Percentiles rank a stretch among this genome's conserved stretches.
These are phyloP conservation scores for Nicotiana benthamiana DNA, from an alignment of 257 asterid species.

Conservation along the genomic window DNA sequence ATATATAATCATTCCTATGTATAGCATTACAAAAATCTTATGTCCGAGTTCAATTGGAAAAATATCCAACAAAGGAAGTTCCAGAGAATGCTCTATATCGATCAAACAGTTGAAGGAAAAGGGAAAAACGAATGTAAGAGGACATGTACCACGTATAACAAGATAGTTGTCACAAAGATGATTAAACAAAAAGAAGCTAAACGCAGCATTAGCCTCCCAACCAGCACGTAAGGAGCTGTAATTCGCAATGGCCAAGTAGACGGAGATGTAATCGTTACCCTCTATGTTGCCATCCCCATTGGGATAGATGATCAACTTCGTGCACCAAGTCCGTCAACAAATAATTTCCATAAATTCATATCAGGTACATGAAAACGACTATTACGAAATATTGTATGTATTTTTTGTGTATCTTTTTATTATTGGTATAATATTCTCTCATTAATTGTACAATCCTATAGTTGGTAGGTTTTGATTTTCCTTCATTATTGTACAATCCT, in stretches of 20 bases:
- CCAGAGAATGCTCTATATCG: background rate
- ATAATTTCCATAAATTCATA: background rate
- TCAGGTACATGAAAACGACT: background rate
- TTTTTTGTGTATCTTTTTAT: no score
- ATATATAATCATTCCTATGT: background rate
- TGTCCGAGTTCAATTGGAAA: background rate
- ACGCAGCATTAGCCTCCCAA: slow-evolving; percentile 9
- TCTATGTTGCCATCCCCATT: background rate
- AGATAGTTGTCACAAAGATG: background rate
- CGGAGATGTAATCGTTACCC: slow-evolving; percentile 1
- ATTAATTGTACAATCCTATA: no score
- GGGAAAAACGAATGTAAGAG: background rate
- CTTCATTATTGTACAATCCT: no score
- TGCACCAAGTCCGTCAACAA: background rate
- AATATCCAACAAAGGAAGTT: background rate
- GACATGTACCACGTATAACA: slow-evolving; percentile 5
- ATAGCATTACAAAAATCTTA: background rate
- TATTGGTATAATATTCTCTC: no score
- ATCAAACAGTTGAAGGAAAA: background rate
- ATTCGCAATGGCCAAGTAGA: background rate
- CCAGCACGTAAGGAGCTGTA: background rate
- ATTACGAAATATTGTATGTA: no score
- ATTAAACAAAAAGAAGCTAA: slow-evolving; percentile 13
- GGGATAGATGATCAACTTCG: slow-evolving; percentile 10
- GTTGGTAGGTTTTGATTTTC: no score